These are phyloP conservation scores for Phialophora chinensis DNA, from an alignment of 2,329 filamentous ascomycete genomes.

Conservation along the genomic window DNA sequence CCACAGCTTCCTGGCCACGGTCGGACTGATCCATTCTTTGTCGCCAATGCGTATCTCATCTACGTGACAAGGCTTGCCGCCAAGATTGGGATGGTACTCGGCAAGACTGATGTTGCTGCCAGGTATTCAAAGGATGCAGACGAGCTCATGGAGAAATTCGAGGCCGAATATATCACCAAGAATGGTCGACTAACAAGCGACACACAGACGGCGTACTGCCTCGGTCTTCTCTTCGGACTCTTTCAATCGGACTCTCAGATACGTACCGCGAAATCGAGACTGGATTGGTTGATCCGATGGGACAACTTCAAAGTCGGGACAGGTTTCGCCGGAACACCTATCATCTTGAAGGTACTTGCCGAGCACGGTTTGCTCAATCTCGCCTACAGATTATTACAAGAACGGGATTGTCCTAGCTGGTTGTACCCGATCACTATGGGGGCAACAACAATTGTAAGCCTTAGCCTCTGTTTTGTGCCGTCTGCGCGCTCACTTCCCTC, in stretches of 20 bases:
- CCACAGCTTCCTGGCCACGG: constrained; percentile 44
- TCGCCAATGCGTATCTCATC: constrained; percentile 49
- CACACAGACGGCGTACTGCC: constrained; percentile 44
- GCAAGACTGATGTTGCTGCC: constrained; percentile 33
- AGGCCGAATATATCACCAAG: constrained; percentile 43
- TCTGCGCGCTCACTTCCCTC: no score
- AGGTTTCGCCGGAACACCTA: constrained; percentile 48
- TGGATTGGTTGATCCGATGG: no score
- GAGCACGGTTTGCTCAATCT: constrained; percentile 38
- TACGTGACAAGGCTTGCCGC: constrained; percentile 44
- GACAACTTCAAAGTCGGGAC: constrained; percentile 44
- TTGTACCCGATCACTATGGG: constrained; percentile 51
- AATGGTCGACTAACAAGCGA: constrained; percentile 42
- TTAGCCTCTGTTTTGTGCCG: no score
- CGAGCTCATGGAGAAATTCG: constrained; percentile 39
- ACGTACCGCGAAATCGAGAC: no score
- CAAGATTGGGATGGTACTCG: constrained; percentile 41
- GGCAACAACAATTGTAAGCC: constrained; percentile 46
- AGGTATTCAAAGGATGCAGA: constrained; percentile 35
- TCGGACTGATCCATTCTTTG: constrained; percentile 45
- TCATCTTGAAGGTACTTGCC: constrained; percentile 39
- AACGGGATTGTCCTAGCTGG: constrained; percentile 47
- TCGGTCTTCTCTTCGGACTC: constrained; percentile 42
- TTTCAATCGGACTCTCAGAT: constrained; percentile 8
- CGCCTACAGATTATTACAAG: constrained; percentile 51